Conservation (phyloP, 257 asterid genomes). For the Nicotiana knightiana region DNA sequence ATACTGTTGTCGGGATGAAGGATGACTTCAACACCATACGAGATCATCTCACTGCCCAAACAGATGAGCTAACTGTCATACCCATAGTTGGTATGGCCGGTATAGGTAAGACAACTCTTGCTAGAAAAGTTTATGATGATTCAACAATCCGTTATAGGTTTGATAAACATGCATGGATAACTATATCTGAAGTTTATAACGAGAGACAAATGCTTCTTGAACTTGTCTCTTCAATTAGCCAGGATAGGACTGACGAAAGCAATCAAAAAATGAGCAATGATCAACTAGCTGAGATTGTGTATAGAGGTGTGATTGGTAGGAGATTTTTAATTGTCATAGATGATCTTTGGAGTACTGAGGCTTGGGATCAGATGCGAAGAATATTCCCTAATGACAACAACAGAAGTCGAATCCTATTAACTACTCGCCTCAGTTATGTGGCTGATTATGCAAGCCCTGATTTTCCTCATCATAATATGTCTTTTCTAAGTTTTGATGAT, state of each 20-base stretch:
- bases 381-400: constrained; percentile 11
- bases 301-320: background rate
- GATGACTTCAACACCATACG: background rate
- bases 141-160: background rate
- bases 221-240: background rate
- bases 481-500: background rate
- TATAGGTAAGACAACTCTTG: constrained; percentile 1
- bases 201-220: background rate
- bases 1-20: background rate
- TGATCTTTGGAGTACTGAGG: constrained; percentile 15
- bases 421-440: background rate
- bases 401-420: constrained; percentile 10
- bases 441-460: background rate
- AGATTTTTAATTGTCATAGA: constrained; percentile 18
- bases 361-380: constrained; percentile 2
- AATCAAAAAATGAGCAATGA: background rate
- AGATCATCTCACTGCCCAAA: background rate
- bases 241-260: background rate
- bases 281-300: background rate
- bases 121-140: background rate
- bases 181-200: background rate
- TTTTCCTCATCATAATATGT: background rate
- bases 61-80: background rate
- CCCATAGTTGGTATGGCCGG: constrained; percentile 4
- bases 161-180: background rate